These are phyloP conservation scores for Saccharomyces pastorianus DNA, from an alignment of 1,139 yeast species.

Conservation along the genomic window DNA sequence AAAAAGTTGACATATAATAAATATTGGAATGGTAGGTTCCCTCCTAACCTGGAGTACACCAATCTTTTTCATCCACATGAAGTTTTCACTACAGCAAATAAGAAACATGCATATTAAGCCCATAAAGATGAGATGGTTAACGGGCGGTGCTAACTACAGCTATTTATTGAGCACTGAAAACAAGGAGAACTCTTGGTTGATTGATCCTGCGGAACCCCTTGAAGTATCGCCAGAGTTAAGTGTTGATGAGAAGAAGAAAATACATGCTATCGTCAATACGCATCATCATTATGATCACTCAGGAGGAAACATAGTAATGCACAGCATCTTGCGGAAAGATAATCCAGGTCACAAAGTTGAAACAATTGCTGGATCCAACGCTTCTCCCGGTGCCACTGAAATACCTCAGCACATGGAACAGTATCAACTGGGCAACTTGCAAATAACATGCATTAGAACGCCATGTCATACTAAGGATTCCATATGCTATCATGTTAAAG, in stretches of 20 bases:
- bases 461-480: no score
- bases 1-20: no score
- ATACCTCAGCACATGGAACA: constrained; percentile 20
- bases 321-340: constrained; percentile 25
- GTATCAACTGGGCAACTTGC: no score
- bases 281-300: constrained; percentile 95
- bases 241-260: constrained; percentile 33
- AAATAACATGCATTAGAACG: no score
- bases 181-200: constrained; percentile 65
- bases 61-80: not conserved
- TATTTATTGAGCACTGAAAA: constrained; percentile 66
- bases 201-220: constrained; percentile 85
- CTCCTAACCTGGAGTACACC: no score
- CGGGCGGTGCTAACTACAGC: constrained; percentile 78
- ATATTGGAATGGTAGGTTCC: not conserved
- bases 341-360: constrained; percentile 38
- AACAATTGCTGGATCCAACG: constrained; percentile 68
- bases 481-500: no score
- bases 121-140: constrained; percentile 92
- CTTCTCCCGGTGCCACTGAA: constrained; percentile 23
- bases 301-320: constrained; percentile 63
- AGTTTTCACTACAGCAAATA: not conserved
- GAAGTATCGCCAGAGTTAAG: constrained; percentile 41
- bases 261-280: constrained; percentile 80
- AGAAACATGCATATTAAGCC: constrained; percentile 65